These are phyloP conservation scores for Suillus occidentalis DNA, from an alignment of 768 basidiomycete species.

Conservation along the genomic window DNA sequence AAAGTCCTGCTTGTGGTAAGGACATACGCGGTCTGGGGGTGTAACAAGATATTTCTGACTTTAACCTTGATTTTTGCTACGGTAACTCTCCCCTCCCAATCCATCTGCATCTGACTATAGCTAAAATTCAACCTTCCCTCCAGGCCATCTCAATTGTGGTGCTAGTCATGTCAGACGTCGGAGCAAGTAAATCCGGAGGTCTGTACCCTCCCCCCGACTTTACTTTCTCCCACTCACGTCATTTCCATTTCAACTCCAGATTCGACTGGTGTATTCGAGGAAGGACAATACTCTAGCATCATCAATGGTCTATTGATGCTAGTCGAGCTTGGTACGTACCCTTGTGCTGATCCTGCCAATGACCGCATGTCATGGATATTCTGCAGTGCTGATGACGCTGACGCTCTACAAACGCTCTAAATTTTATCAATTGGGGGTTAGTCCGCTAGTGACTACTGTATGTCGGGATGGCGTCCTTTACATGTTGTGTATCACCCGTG, in stretches of 20 bases:
- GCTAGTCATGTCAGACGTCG: not conserved
- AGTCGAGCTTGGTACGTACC: not conserved
- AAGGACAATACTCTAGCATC: not conserved
- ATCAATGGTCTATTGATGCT: not conserved
- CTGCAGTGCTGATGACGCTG: not conserved
- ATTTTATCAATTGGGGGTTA: not conserved
- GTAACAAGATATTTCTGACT: not conserved
- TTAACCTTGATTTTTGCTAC: not conserved
- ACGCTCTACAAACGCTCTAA: conserved; percentile 1
- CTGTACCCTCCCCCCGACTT: not conserved
- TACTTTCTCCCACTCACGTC: not conserved
- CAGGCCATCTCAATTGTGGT: not conserved
- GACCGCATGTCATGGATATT: not conserved
- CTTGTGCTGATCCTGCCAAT: not conserved
- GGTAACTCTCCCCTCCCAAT: not conserved
- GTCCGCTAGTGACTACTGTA: not conserved
- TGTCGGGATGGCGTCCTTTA: not conserved
- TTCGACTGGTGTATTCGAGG: not conserved
- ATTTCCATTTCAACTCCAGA: not conserved
- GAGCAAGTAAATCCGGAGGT: not conserved
- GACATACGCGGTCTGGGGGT: not conserved
- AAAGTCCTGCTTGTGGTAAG: not conserved
- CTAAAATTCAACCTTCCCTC: not conserved
- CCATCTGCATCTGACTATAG: not conserved
- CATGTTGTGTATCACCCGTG: not conserved